phyloP scores from a whole-genome alignment of 768 basidiomycete genomes.

The Cystofilobasidium macerans region DNA sequence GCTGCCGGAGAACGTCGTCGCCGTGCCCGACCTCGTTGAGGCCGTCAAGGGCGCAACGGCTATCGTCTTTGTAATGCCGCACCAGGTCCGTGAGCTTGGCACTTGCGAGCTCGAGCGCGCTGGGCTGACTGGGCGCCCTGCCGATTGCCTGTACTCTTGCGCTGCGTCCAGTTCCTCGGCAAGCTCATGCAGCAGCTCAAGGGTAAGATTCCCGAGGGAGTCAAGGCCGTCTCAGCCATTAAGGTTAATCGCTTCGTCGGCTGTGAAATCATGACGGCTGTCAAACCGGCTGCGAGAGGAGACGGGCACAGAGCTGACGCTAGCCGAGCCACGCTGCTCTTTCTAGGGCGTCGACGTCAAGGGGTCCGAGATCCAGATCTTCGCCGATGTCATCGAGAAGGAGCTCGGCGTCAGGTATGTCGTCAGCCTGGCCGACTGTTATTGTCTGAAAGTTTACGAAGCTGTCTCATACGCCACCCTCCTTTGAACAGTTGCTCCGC shows the following conservation, averaged over 20 bases:
- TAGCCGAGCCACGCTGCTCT: no score
- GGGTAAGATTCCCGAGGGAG: conserved; percentile 38
- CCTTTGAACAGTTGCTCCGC: not conserved
- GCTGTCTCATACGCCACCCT: not conserved
- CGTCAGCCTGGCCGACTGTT: no score
- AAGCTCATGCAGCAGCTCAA: conserved; percentile 39
- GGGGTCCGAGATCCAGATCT: conserved; percentile 40
- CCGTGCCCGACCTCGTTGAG: conserved; percentile 40
- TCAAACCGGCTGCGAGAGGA: no score
- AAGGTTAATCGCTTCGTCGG: conserved; percentile 33
- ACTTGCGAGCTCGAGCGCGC: not conserved
- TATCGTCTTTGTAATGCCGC: conserved; percentile 44
- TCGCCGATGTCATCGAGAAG: conserved; percentile 41
- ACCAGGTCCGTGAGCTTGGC: conserved; percentile 34
- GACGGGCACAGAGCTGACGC: no score
- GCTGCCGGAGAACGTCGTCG: conserved; percentile 40
- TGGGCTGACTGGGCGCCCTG: not conserved
- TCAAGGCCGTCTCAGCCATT: conserved; percentile 42
- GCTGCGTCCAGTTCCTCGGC: conserved; percentile 39
- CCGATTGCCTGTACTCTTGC: not conserved
- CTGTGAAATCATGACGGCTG: not conserved
- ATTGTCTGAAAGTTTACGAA: no score
- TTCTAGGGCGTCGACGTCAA: conserved; percentile 42
- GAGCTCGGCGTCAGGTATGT: conserved; percentile 39
- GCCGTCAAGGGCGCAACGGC: conserved; percentile 42